A percentile compares a stretch with the other conserved stretches of the same genome.
Conservation (phyloP, 2,329 filamentous ascomycete species). For the Tympanopsis confertula region DNA sequence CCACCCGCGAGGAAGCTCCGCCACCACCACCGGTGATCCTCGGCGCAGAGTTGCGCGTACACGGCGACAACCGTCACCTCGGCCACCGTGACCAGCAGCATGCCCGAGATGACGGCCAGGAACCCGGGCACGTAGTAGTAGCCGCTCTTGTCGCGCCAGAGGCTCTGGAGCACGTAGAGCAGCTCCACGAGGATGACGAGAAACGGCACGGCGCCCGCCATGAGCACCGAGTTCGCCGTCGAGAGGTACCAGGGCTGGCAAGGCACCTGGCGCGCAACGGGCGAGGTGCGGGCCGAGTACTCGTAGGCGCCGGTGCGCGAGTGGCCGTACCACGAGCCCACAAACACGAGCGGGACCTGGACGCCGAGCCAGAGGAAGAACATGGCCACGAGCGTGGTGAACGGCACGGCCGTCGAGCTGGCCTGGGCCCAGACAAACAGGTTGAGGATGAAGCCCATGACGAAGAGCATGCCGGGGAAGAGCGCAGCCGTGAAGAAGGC, state of each 20-base stretch:
- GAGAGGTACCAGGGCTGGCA: conserved; percentile 65
- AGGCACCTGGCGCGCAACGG: conserved; percentile 64
- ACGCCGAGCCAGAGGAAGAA: conserved; percentile 72
- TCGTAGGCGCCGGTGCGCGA: conserved; percentile 57
- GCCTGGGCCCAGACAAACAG: conserved; percentile 85
- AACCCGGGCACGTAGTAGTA: conserved; percentile 91
- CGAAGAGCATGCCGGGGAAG: conserved; percentile 69
- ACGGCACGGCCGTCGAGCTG: conserved; percentile 76
- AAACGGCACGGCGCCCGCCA: conserved; percentile 72
- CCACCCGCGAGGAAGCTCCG: conserved; percentile 73
- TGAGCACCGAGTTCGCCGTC: conserved; percentile 48
- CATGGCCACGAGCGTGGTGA: conserved; percentile 64
- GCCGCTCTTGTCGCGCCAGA: conserved; percentile 83
- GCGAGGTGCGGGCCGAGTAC: conserved; percentile 68
- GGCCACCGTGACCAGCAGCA: conserved; percentile 65
- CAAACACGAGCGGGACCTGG: conserved; percentile 73
- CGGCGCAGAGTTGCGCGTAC: conserved; percentile 70
- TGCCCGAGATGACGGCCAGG: conserved; percentile 59
- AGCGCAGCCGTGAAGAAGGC: conserved; percentile 65
- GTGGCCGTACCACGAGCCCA: conserved; percentile 69
- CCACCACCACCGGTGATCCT: conserved; percentile 93
- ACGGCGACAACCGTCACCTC: conserved; percentile 76
- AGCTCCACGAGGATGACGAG: conserved; percentile 81
- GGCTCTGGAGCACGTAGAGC: conserved; percentile 72
- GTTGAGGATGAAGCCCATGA: conserved; percentile 67